Percentiles rank a stretch among this genome's conserved stretches.
Evolutionary conservation across 441 rosid species (phyloP).

Genomic region (Erodium trifolium): DNA sequence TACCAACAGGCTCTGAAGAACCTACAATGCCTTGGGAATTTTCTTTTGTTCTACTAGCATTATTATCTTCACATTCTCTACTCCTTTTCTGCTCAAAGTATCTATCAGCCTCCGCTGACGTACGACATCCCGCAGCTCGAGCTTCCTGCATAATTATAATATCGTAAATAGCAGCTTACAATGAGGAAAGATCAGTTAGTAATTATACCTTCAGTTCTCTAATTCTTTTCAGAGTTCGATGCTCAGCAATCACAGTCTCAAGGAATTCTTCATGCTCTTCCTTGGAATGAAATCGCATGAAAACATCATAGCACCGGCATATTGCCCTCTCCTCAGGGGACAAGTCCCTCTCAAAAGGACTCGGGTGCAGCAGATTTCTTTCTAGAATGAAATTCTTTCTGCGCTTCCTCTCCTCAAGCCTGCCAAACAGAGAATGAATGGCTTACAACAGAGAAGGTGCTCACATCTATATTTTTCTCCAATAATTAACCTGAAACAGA

Average conservation of each 20-base stretch:
- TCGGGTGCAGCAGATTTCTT: constrained; percentile 64
- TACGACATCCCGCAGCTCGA: constrained; percentile 76
- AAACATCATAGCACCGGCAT: constrained; percentile 62
- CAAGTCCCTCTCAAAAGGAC: constrained; percentile 66
- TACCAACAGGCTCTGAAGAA: constrained; percentile 26
- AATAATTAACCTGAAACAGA: background rate
- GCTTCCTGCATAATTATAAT: constrained; percentile 55
- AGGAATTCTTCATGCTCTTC: constrained; percentile 90
- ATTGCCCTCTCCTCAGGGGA: constrained; percentile 64
- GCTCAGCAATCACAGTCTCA: constrained; percentile 57
- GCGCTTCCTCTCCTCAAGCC: constrained; percentile 95
- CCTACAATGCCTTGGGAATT: constrained; percentile 37
- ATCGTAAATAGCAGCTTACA: background rate
- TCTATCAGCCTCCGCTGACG: constrained; percentile 81
- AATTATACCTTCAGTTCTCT: constrained; percentile 59
- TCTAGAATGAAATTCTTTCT: constrained; percentile 84
- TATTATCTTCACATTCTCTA: constrained; percentile 71
- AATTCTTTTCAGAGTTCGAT: constrained; percentile 62
- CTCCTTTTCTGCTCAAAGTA: constrained; percentile 54
- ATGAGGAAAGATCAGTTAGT: constrained; percentile 3
- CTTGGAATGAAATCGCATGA: constrained; percentile 88
- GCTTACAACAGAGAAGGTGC: background rate
- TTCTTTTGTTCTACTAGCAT: constrained; percentile 52
- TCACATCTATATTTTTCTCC: background rate
- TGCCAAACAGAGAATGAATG: constrained; percentile 20